These are phyloP conservation scores for Thelephora terrestris DNA, from an alignment of 1,284 basidiomycete genomes.

Conservation along the genomic window DNA sequence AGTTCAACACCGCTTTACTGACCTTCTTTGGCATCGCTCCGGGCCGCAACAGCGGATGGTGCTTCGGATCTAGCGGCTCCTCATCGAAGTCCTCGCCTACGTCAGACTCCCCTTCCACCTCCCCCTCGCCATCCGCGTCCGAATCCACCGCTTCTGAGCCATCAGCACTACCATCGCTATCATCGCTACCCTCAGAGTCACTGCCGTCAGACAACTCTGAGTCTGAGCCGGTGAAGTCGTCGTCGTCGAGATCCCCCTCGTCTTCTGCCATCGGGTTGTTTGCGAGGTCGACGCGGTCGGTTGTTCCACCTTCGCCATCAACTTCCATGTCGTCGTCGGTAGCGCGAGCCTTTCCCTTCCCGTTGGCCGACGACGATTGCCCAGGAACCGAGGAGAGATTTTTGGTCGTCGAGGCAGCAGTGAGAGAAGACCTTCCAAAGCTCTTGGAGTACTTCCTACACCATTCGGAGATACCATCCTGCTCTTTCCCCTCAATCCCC, in stretches of 20 bases:
- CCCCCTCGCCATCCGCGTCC: constrained; percentile 12
- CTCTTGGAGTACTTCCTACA: constrained; percentile 40
- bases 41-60: constrained; percentile 53
- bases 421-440: constrained; percentile 36
- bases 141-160: constrained; percentile 13
- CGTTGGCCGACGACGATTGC: constrained; percentile 1
- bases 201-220: constrained; percentile 1
- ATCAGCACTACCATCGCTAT: constrained; percentile 17
- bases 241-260: constrained; percentile 37
- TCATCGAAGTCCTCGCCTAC: constrained; percentile 24
- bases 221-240: constrained; percentile 9
- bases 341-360: constrained; percentile 13
- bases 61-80: constrained; percentile 38
- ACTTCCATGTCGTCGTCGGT: constrained; percentile 3
- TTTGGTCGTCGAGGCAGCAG: neutral
- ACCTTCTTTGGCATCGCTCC: constrained; percentile 55
- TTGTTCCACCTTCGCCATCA: constrained; percentile 12
- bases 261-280: constrained; percentile 24
- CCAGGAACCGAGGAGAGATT: neutral
- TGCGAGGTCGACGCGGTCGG: neutral
- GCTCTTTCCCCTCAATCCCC: constrained; percentile 61
- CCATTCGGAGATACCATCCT: constrained; percentile 57
- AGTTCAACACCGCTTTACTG: constrained; percentile 54
- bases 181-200: constrained; percentile 15
- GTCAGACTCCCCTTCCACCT: constrained; percentile 12